Evolutionary conservation across 2,329 filamentous ascomycete species (phyloP), one percentile per base, ranked within the genome.

Genomic region (Sordariomycetes sp.): DNA sequence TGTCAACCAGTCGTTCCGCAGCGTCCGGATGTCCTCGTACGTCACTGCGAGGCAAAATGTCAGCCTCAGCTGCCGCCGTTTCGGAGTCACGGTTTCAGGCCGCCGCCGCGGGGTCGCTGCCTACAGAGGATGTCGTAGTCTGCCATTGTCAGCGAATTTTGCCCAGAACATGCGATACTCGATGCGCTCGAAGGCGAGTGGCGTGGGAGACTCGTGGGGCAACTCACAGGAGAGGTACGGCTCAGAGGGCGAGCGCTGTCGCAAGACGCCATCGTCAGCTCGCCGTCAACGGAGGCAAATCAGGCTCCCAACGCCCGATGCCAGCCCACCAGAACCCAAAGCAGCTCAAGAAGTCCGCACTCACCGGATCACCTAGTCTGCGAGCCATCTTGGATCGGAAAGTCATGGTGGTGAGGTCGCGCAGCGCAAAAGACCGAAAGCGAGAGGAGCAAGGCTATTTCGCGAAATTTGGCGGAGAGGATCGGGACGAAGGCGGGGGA

Each of bases 1-100:
- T 51, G 92, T 96, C 56, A 99, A 77, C 94, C 94, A 99, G 76
- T 96, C 94, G 70, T 88, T 79, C 72, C 88, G 90, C 59, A 99
- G 81, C 17, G 87, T 86, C 68, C 91, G 87, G 63, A 97, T 82
- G 70, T 99, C 94, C 68, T 94, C 89, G 68, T 61, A 62, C 13
- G 61, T 62, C 36, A 62, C 60, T 61, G 22, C 20, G 12, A 1
- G 6, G 52, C 25, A 32, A 32, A 32, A 32, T 28, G 57, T 53
- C 22, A 57, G 51, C 7, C 15, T 56, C 24, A 52, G 54, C 7
- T 22, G 13, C 24, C 15, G 36, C 25, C 35, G 8, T 34, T 24
- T 25, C 5, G 25, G 36, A 2, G 22, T 50, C 56, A 52, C 25
- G 22, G 53, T 25, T 54, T 25, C 22, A 22, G n/a, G 53, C 17